Percentiles rank a stretch among this genome's conserved stretches.
Evolutionary conservation across 2,329 filamentous ascomycete genomes (phyloP).

Genomic region (Aspergillus vadensis): DNA sequence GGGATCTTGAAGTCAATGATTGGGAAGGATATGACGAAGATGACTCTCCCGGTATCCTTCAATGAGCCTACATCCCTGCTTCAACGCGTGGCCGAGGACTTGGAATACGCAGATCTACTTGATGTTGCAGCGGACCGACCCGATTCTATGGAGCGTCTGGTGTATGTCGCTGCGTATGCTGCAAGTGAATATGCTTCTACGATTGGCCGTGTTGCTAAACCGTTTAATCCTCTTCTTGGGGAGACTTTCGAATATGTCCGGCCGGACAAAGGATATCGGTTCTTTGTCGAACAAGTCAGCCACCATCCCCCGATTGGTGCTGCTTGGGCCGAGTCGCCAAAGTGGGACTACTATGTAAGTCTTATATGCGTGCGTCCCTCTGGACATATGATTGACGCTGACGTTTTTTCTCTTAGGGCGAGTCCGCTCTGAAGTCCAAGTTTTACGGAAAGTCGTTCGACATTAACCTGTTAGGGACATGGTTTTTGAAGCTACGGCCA

Average conservation of each 20-base stretch:
- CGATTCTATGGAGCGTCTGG: slow-evolving; percentile 86
- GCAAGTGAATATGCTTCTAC: slow-evolving; percentile 96
- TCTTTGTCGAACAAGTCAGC: slow-evolving; percentile 97
- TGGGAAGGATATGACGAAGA: slow-evolving; percentile 99
- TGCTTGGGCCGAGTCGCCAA: slow-evolving; percentile 85
- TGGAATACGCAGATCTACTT: slow-evolving; percentile 94
- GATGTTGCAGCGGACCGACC: slow-evolving; percentile 81
- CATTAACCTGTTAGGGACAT: slow-evolving; percentile 92
- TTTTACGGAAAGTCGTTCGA: slow-evolving; percentile 98
- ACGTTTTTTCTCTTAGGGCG: slow-evolving; percentile 59
- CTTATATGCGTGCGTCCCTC: background rate
- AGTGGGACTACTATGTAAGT: slow-evolving; percentile 85
- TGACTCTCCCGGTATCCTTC: slow-evolving; percentile 97
- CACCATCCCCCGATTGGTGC: slow-evolving; percentile 95
- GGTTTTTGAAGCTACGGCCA: slow-evolving; percentile 87
- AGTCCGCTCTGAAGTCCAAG: slow-evolving; percentile 92
- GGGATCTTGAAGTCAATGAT: slow-evolving; percentile 99
- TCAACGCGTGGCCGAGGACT: slow-evolving; percentile 93
- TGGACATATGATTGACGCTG: background rate
- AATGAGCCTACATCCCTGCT: slow-evolving; percentile 96
- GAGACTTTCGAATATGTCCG: slow-evolving; percentile 97
- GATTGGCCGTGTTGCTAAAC: slow-evolving; percentile 94
- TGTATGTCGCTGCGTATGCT: slow-evolving; percentile 94
- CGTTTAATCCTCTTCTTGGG: slow-evolving; percentile 93
- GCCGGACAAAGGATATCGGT: slow-evolving; percentile 95